Conservation (phyloP, 495 filamentous ascomycete genomes). For the Lophiotrema nucula region DNA sequence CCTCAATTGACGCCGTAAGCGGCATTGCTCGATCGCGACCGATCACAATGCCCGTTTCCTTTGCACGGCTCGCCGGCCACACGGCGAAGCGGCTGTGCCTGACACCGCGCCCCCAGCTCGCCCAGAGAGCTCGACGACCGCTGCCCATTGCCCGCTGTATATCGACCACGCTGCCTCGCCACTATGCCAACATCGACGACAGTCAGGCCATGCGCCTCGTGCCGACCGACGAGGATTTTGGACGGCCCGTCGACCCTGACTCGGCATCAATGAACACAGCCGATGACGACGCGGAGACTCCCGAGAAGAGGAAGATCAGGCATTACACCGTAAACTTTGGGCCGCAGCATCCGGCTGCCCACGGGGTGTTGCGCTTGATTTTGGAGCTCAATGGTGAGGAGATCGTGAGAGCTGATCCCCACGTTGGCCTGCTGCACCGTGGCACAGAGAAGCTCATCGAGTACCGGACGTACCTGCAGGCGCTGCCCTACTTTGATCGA, state of each 20-base stretch:
- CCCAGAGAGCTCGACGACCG: slow-evolving; percentile 23
- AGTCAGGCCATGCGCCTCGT: slow-evolving; percentile 50
- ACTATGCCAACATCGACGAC: slow-evolving; percentile 49
- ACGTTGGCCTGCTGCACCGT: slow-evolving; percentile 93
- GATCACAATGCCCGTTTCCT: slow-evolving; percentile 62
- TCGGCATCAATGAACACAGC: slow-evolving; percentile 20
- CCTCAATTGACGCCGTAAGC: slow-evolving; percentile 20
- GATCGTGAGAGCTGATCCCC: slow-evolving; percentile 93
- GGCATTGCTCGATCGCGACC: slow-evolving; percentile 13
- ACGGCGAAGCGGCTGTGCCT: slow-evolving; percentile 64
- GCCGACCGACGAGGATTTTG: slow-evolving; percentile 59
- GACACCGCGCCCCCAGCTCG: slow-evolving; percentile 38
- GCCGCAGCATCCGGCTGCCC: slow-evolving; percentile 97
- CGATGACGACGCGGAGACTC: slow-evolving; percentile 45
- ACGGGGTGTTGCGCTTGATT: slow-evolving; percentile 97
- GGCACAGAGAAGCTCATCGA: slow-evolving; percentile 99
- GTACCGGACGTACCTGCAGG: slow-evolving; percentile 98
- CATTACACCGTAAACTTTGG: slow-evolving; percentile 99
- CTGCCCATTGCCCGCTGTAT: slow-evolving; percentile 58
- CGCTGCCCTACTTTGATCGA: slow-evolving; percentile 97
- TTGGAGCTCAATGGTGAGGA: slow-evolving; percentile 97
- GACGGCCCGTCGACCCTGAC: slow-evolving; percentile 42
- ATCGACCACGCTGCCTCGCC: slow-evolving; percentile 64
- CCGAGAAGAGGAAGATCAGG: slow-evolving; percentile 78
- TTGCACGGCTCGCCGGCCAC: slow-evolving; percentile 63